Conservation (phyloP, 2,329 filamentous ascomycete species). For the Microdochium bolleyi region DNA sequence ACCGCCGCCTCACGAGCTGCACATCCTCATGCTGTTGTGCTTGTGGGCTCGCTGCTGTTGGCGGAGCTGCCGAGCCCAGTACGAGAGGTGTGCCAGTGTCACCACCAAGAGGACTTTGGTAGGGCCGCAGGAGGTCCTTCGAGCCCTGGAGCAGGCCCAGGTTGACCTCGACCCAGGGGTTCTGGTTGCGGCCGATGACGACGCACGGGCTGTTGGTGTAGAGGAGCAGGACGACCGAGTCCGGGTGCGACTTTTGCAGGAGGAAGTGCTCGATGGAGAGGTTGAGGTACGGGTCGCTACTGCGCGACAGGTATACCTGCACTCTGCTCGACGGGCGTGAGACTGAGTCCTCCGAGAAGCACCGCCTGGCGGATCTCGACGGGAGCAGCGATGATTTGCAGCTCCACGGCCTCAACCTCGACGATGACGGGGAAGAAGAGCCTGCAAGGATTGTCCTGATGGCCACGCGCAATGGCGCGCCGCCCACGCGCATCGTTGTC, state of each 20-base stretch:
- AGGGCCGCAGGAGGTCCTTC: neutral
- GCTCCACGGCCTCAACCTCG: no score
- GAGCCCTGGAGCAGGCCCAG: conserved; percentile 47
- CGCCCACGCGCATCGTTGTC: no score
- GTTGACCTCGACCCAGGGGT: conserved; percentile 91
- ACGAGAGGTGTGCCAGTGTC: no score
- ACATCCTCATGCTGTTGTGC: conserved; percentile 20
- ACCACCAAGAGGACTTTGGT: neutral
- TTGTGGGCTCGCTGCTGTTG: neutral
- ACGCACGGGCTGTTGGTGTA: conserved; percentile 85
- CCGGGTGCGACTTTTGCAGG: conserved; percentile 61
- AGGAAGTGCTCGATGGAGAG: conserved; percentile 91
- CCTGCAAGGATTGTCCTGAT: neutral
- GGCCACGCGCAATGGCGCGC: neutral
- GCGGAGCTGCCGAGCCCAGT: neutral
- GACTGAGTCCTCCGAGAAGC: conserved; percentile 28
- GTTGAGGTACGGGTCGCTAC: conserved; percentile 74
- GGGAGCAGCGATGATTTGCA: neutral
- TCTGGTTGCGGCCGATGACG: conserved; percentile 93
- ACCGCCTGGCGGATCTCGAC: no score
- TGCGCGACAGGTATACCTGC: conserved; percentile 66
- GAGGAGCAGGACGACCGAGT: conserved; percentile 74
- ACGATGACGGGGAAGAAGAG: neutral
- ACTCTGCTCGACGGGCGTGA: conserved; percentile 35
- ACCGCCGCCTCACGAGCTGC: conserved; percentile 71